Conservation (phyloP, 116 monocot genomes). For the Dioscorea cayenensis region DNA sequence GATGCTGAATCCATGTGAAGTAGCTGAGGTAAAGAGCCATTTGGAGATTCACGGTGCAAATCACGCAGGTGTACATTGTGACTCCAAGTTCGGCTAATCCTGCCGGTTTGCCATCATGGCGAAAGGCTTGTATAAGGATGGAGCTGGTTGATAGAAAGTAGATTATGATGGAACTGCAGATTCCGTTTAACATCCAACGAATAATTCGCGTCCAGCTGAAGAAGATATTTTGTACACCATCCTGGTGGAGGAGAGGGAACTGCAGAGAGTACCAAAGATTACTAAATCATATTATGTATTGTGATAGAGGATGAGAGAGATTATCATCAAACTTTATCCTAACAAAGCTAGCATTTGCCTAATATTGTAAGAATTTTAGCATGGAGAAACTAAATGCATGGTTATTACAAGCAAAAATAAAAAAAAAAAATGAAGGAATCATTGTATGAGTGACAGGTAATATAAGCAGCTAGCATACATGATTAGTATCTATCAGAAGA, state of each 20-base stretch:
- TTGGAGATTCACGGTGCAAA: conserved; percentile 83
- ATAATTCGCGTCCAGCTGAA: conserved; percentile 78
- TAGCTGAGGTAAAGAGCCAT: conserved; percentile 74
- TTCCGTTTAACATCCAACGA: conserved; percentile 66
- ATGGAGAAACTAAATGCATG: too few species aligned
- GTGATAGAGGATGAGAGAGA: background rate
- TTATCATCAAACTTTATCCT: too few species aligned
- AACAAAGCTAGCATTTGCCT: too few species aligned
- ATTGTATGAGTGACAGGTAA: too few species aligned
- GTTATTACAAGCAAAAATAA: too few species aligned
- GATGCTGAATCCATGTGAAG: conserved; percentile 76
- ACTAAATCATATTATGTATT: background rate
- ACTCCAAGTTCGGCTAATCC: conserved; percentile 35
- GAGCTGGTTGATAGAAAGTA: conserved; percentile 49
- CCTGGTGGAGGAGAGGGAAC: conserved; percentile 75
- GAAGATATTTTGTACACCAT: conserved; percentile 66
- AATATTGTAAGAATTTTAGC: too few species aligned
- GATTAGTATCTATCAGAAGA: too few species aligned
- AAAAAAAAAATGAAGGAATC: too few species aligned
- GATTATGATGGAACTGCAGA: conserved; percentile 43
- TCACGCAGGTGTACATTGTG: conserved; percentile 70
- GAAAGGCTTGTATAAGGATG: conserved; percentile 60
- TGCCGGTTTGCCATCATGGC: conserved; percentile 33
- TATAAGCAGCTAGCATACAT: too few species aligned
- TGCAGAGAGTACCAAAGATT: conserved; percentile 14